Evolutionary conservation across 495 filamentous ascomycete genomes (phyloP).

Genomic region (Aspergillus haitiensis): DNA sequence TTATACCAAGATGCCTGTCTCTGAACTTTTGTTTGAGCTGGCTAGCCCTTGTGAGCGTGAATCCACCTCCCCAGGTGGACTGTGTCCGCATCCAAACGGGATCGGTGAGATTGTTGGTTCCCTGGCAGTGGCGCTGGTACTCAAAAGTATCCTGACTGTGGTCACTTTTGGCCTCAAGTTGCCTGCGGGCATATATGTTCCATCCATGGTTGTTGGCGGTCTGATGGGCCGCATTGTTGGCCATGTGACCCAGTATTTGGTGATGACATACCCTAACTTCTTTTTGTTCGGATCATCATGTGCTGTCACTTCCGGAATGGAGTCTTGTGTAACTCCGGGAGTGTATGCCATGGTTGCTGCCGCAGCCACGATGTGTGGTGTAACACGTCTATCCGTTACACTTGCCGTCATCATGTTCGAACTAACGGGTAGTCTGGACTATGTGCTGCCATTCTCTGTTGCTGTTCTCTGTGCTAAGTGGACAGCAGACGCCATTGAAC

Average conservation of each 20-base stretch:
- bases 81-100: slow-evolving; percentile 75
- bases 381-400: slow-evolving; percentile 90
- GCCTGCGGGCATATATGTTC: slow-evolving; percentile 94
- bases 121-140: slow-evolving; percentile 75
- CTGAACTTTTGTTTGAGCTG: slow-evolving; percentile 86
- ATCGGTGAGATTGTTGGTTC: slow-evolving; percentile 70
- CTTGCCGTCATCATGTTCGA: slow-evolving; percentile 95
- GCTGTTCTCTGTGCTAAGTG: slow-evolving; percentile 93
- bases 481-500: slow-evolving; percentile 95
- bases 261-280: slow-evolving; percentile 68
- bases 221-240: slow-evolving; percentile 88
- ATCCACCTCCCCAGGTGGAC: slow-evolving; percentile 55
- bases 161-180: slow-evolving; percentile 95
- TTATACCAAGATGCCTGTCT: slow-evolving; percentile 84
- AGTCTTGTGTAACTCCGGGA: slow-evolving; percentile 88
- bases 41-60: slow-evolving; percentile 81
- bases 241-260: slow-evolving; percentile 80
- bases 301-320: slow-evolving; percentile 63
- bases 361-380: slow-evolving; percentile 96
- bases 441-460: slow-evolving; percentile 92
- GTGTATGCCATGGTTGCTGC: slow-evolving; percentile 95
- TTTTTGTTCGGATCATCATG: slow-evolving; percentile 70
- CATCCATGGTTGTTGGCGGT: slow-evolving; percentile 97
- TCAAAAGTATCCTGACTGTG: slow-evolving; percentile 85
- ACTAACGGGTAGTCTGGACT: slow-evolving; percentile 88